Evolutionary conservation across 768 basidiomycete species (phyloP).

Genomic region (Pulveroboletus sp.): DNA sequence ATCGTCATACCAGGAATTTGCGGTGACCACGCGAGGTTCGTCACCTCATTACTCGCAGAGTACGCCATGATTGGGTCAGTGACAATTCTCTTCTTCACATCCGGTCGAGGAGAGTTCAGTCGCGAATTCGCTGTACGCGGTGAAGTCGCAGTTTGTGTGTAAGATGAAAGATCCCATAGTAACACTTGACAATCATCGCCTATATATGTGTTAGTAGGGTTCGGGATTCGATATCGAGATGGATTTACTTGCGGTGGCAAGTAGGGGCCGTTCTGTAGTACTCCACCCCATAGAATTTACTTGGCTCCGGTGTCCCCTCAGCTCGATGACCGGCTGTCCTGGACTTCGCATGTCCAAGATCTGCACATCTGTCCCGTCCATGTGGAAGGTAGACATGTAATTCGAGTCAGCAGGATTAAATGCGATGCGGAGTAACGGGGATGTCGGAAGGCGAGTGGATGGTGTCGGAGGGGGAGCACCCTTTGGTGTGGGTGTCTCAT

Average conservation of each 20-base stretch:
- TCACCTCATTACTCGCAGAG: slow-evolving; percentile 72
- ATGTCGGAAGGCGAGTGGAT: slow-evolving; percentile 68
- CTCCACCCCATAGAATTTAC: slow-evolving; percentile 94
- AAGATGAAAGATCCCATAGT: slow-evolving; percentile 81
- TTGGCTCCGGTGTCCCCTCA: slow-evolving; percentile 76
- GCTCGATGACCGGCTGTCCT: slow-evolving; percentile 90
- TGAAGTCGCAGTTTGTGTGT: slow-evolving; percentile 61
- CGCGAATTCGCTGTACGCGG: slow-evolving; percentile 69
- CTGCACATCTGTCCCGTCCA: slow-evolving; percentile 86
- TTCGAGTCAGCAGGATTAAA: slow-evolving; percentile 92
- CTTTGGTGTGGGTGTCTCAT: slow-evolving; percentile 87
- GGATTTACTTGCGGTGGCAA: slow-evolving; percentile 82
- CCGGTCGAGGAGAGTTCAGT: slow-evolving; percentile 77
- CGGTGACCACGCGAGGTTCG: slow-evolving; percentile 88
- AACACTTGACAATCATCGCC: slow-evolving; percentile 95
- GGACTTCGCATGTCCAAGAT: slow-evolving; percentile 97
- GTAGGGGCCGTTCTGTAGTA: slow-evolving; percentile 72
- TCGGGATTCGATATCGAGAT: neutral
- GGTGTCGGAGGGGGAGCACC: slow-evolving; percentile 58
- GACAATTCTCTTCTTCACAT: slow-evolving; percentile 70
- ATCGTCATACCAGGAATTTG: slow-evolving; percentile 74
- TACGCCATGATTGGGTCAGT: slow-evolving; percentile 85
- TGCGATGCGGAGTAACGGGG: slow-evolving; percentile 80
- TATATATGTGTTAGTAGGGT: slow-evolving; percentile 30
- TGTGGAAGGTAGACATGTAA: slow-evolving; percentile 96